Conservation (phyloP, 2,329 filamentous ascomycete genomes). For the Helotiales sp. region DNA sequence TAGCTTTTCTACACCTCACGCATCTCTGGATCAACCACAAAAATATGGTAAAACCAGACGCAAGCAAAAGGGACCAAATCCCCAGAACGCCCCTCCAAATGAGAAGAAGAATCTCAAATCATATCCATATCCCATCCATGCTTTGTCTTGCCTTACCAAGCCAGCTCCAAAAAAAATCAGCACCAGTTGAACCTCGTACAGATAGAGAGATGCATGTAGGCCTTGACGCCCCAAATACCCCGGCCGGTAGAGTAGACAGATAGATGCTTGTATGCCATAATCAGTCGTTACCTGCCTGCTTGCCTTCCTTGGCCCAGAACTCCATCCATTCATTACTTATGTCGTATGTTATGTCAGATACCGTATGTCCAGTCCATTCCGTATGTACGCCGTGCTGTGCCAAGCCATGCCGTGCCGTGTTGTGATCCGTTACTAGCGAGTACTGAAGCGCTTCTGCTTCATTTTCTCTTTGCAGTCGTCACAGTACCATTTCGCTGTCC, state of each 20-base stretch:
- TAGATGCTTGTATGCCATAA: neutral
- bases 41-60: too few species aligned
- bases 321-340: neutral
- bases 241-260: neutral
- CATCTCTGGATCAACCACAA: too few species aligned
- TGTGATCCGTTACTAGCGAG: neutral
- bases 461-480: conserved; percentile 27
- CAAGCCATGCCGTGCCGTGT: neutral
- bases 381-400: neutral
- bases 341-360: neutral
- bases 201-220: neutral
- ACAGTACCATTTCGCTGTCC: conserved; percentile 27
- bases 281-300: neutral
- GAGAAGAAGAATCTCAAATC: neutral
- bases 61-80: neutral
- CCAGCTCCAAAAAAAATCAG: neutral
- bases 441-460: conserved; percentile 16
- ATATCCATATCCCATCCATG: neutral
- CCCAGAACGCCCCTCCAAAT: neutral
- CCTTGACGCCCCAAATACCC: neutral
- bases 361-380: neutral
- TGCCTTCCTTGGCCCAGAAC: neutral
- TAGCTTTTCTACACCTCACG: too few species aligned
- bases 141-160: neutral
- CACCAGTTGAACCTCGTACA: neutral